A percentile compares a stretch with the other conserved stretches of the same genome.
Evolutionary conservation across 1,284 basidiomycete species (phyloP).

Genomic region (Fomes fomentarius): DNA sequence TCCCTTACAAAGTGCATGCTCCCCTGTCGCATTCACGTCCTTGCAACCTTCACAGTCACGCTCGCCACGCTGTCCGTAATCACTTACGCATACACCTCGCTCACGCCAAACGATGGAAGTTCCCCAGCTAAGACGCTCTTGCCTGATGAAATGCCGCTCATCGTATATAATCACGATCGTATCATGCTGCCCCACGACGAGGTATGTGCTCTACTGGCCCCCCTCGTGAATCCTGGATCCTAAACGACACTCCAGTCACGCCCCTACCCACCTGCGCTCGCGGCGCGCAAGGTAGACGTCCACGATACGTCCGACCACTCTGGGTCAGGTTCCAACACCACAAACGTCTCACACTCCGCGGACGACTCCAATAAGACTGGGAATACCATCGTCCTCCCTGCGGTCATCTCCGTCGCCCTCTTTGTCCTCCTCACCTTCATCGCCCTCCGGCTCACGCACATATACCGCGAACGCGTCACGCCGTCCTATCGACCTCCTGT

Average conservation of each 20-base stretch:
- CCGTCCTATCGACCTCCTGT: neutral
- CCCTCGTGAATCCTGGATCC: neutral
- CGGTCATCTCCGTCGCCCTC: neutral
- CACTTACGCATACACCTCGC: neutral
- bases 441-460: neutral
- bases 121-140: neutral
- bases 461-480: neutral
- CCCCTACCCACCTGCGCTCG: neutral
- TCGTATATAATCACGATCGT: neutral
- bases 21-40: neutral
- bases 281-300: neutral
- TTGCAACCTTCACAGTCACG: neutral
- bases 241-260: neutral
- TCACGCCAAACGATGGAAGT: neutral
- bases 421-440: conserved; percentile 2
- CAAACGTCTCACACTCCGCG: neutral
- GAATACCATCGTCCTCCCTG: conserved; percentile 1
- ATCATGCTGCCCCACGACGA: neutral
- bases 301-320: neutral
- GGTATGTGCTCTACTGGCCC: neutral
- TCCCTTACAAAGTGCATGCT: neutral
- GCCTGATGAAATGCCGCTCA: neutral
- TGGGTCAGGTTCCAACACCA: neutral
- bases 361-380: neutral
- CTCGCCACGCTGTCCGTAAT: neutral